Evolutionary conservation across 257 asterid genomes (phyloP).

Genomic region (Solanum rostratum): DNA sequence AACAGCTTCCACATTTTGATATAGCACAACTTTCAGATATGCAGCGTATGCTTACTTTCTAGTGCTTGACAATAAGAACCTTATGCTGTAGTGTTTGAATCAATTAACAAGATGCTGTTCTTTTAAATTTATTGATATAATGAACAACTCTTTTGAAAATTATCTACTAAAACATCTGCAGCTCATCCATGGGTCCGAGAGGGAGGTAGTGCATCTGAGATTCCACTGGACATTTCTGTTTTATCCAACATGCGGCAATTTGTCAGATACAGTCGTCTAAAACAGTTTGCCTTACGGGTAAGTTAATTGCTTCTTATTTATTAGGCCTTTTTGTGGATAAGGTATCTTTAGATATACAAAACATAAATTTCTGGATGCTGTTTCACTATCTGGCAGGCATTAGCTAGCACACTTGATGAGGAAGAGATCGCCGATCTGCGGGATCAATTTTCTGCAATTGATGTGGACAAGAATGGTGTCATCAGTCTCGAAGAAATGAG

Average conservation of each 20-base stretch:
- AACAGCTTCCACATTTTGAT: not conserved
- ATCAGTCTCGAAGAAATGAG: conserved; percentile 91
- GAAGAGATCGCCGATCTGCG: conserved; percentile 68
- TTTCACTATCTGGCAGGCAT: conserved; percentile 32
- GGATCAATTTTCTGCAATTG: conserved; percentile 84
- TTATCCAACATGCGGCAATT: conserved; percentile 69
- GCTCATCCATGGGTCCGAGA: conserved; percentile 88
- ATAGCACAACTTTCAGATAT: not conserved
- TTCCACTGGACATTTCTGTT: conserved; percentile 73
- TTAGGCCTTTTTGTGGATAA: not conserved
- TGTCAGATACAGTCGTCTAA: conserved; percentile 61
- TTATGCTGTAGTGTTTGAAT: not conserved
- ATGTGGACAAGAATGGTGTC: conserved; percentile 72
- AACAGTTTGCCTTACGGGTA: conserved; percentile 82
- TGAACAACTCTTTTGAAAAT: not conserved
- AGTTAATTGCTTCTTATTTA: not conserved
- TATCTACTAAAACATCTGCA: conserved; percentile 14
- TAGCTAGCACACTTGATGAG: conserved; percentile 75
- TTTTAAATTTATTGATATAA: not conserved
- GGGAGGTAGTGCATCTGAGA: conserved; percentile 83
- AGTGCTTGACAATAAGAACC: not conserved
- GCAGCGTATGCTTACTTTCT: not conserved
- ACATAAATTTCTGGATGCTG: not conserved
- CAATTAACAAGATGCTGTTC: not conserved
- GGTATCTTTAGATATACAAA: not conserved